phyloP scores from a whole-genome alignment of 2,329 filamentous ascomycete genomes.

The Trichoderma hamatum region DNA sequence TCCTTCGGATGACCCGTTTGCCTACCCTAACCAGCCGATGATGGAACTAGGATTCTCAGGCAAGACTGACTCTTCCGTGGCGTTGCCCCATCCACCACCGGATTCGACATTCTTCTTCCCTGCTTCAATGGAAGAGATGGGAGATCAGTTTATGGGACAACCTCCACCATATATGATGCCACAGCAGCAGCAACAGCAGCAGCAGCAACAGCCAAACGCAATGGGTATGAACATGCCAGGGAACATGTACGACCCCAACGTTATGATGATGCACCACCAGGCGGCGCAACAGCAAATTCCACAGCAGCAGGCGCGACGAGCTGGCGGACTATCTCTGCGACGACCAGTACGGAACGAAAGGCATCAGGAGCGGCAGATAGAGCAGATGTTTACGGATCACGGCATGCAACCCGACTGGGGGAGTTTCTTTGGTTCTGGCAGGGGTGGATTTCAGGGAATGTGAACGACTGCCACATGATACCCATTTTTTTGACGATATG shows the following conservation, averaged over 20 bases:
- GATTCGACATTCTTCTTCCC: slow-evolving; percentile 56
- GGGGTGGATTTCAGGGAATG: slow-evolving; percentile 49
- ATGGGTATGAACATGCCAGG: slow-evolving; percentile 47
- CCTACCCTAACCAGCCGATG: slow-evolving; percentile 76
- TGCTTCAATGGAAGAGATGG: slow-evolving; percentile 64
- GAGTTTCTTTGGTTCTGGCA: slow-evolving; percentile 50
- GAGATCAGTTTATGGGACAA: slow-evolving; percentile 72
- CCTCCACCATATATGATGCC: slow-evolving; percentile 70
- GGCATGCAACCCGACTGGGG: slow-evolving; percentile 52
- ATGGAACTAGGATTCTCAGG: slow-evolving; percentile 57
- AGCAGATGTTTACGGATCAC: slow-evolving; percentile 54
- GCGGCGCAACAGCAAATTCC: slow-evolving; percentile 29
- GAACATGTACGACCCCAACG: slow-evolving; percentile 50
- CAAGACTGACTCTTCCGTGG: slow-evolving; percentile 39
- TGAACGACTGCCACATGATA: slow-evolving; percentile 45
- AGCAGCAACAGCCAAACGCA: slow-evolving; percentile 35
- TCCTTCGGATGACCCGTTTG: slow-evolving; percentile 74
- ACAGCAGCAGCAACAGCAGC: slow-evolving; percentile 38
- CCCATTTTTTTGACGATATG: slow-evolving; percentile 42
- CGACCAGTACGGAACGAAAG: slow-evolving; percentile 33
- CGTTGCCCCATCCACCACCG: slow-evolving; percentile 40
- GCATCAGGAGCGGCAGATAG: slow-evolving; percentile 47
- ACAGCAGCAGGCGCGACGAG: slow-evolving; percentile 36
- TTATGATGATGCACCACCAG: slow-evolving; percentile 46
- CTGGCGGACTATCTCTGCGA: slow-evolving; percentile 34